A percentile compares a stretch with the other conserved stretches of the same genome.
Conservation (phyloP, 1,139 yeast species). For the Petasospora fabianii region DNA sequence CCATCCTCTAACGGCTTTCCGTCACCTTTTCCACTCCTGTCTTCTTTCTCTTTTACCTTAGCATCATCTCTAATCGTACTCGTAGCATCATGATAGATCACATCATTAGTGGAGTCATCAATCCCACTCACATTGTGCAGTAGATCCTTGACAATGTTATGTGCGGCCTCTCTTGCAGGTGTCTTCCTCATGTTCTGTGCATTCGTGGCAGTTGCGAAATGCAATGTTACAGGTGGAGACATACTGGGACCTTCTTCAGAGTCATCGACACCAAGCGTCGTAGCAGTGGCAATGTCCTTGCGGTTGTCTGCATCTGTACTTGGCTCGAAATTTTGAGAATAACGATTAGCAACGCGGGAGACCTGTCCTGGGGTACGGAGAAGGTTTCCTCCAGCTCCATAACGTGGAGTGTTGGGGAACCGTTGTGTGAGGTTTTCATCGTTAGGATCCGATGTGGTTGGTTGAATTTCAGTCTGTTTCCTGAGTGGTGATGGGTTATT, state of each 20-base stretch:
- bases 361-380: constrained; percentile 23
- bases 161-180: constrained; percentile 24
- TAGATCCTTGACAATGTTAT: constrained; percentile 22
- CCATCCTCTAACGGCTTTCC: constrained; percentile 18
- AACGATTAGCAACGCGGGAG: constrained; percentile 16
- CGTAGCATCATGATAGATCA: constrained; percentile 11
- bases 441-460: not conserved
- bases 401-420: constrained; percentile 50
- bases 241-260: constrained; percentile 22
- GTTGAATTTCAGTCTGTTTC: constrained; percentile 4
- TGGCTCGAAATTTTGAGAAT: constrained; percentile 15
- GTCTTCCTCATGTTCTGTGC: constrained; percentile 11
- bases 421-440: constrained; percentile 32
- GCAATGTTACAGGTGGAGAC: constrained; percentile 28
- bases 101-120: constrained; percentile 20
- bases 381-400: constrained; percentile 29
- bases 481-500: constrained; percentile 12
- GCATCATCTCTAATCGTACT: constrained; percentile 2
- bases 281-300: not conserved
- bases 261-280: constrained; percentile 18
- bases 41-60: too few species aligned
- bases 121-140: constrained; percentile 26
- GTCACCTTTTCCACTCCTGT: too few species aligned
- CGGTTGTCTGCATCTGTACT: not conserved
- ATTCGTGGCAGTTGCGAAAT: constrained; percentile 18